Base-by-base conservation (phyloP, 1,284 basidiomycete species). In the Trichosporon sp. region DNA sequence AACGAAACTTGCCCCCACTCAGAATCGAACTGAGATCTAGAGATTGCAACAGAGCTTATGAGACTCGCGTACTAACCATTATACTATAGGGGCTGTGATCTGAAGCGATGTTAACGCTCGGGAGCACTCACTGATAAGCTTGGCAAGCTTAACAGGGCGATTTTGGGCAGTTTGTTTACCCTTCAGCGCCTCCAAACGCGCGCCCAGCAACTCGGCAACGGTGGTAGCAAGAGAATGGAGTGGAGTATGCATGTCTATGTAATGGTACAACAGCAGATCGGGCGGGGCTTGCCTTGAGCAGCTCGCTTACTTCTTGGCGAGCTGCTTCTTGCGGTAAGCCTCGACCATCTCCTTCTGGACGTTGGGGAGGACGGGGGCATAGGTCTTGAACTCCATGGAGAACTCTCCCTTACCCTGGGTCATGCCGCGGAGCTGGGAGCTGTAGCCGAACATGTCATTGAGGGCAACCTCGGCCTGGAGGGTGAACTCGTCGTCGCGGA, bases 371-470 rank as follows among this genome's bases (percentile, higher is more conserved):
- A 97, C 95, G 12, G 94, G 92, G 81, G 89, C 86, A 80, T 98
- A 93, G 43, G 85, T 88, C 90, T 93, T 93, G 85, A 96, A 97
- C 84, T 96, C 94, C 95, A 98, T 98, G 75, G 92, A 93, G 81
- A 96, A 96, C 85, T 95, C 93, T 85, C 91, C 94, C 86, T 98
- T 98, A 79, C 95, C 94, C 85, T 99, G 96, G 0, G 96, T 99
- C 75, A 91, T 90, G 4, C 96, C 96, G 72, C 97, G 90, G 67
- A 99, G 86, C 78, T 93, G 91, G 79, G 90, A 93, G 35, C 93
- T 95, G 82, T 96, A 99, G 38, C 96, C 96, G 83, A 99, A 99
- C 97, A 99, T 99, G 80, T 99, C 96, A 84, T 96, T 98, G 83
- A 99, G 85, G 8, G 93, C 91, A 14, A 99, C 96, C 81, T 98